These are phyloP conservation scores for Nothomitra cinnamomea DNA, from an alignment of 2,329 filamentous ascomycete genomes.

Conservation along the genomic window DNA sequence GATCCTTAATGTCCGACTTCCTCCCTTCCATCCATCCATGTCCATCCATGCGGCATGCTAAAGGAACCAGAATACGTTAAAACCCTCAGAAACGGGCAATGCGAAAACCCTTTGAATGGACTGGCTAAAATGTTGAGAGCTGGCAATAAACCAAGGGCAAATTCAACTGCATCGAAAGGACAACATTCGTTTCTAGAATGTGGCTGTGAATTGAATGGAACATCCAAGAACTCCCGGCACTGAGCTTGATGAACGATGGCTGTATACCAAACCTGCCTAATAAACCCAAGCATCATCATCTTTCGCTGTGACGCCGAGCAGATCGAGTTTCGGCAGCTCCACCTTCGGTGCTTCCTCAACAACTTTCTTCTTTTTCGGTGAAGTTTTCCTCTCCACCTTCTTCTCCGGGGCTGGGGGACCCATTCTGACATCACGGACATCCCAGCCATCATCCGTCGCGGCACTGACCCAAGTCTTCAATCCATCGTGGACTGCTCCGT, in stretches of 20 bases:
- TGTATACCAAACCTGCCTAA: not conserved
- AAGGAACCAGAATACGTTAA: no score
- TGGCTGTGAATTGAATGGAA: no score
- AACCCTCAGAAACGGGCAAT: no score
- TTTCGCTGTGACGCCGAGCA: not conserved
- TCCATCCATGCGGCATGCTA: no score
- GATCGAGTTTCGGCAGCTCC: slow-evolving; percentile 5
- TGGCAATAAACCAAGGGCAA: not conserved
- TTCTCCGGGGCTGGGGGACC: slow-evolving; percentile 33
- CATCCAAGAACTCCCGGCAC: no score
- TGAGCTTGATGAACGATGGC: no score
- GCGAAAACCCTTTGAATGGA: not conserved
- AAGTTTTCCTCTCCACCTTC: slow-evolving; percentile 16
- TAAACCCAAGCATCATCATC: not conserved
- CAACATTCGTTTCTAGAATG: not conserved
- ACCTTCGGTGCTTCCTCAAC: slow-evolving; percentile 21
- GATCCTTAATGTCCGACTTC: not conserved
- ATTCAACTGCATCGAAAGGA: not conserved
- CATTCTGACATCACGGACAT: slow-evolving; percentile 62
- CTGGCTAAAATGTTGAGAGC: not conserved
- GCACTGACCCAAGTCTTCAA: slow-evolving; percentile 82
- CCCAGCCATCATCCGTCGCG: slow-evolving; percentile 75
- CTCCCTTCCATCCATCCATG: not conserved
- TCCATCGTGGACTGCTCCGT: slow-evolving; percentile 77
- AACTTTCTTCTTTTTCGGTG: slow-evolving; percentile 17